These are phyloP conservation scores for Asterophora lycoperdoides DNA, from an alignment of 768 basidiomycete species.

Conservation along the genomic window DNA sequence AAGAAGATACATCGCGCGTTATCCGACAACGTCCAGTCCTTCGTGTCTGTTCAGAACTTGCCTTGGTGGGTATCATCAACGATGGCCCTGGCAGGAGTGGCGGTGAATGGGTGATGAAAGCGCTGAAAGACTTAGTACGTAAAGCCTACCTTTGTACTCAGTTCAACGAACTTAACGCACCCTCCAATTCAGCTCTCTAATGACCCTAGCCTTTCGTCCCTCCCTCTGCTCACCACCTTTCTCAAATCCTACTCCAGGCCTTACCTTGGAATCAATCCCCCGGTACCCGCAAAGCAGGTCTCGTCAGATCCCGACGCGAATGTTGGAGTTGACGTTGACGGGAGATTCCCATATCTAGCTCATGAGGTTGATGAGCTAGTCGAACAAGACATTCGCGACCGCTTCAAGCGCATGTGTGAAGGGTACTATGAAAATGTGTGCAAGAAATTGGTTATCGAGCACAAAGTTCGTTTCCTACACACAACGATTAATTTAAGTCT, in stretches of 20 bases:
- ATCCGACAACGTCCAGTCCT: conserved; percentile 80
- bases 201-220: conserved; percentile 80
- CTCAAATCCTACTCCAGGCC: conserved; percentile 89
- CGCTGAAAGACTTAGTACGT: conserved; percentile 78
- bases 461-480: conserved; percentile 54
- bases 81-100: conserved; percentile 68
- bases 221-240: conserved; percentile 89
- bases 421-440: conserved; percentile 89
- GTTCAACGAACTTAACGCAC: conserved; percentile 6
- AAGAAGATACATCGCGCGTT: conserved; percentile 81
- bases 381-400: conserved; percentile 79
- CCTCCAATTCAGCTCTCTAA: conserved; percentile 63
- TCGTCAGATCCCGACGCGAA: conserved; percentile 44
- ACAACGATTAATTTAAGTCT: not conserved
- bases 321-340: conserved; percentile 22
- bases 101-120: conserved; percentile 88
- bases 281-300: conserved; percentile 53
- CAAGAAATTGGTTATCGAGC: conserved; percentile 89
- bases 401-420: conserved; percentile 90
- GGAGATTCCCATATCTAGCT: conserved; percentile 36
- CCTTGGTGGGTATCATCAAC: conserved; percentile 78
- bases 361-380: conserved; percentile 72
- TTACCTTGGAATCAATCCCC: conserved; percentile 75
- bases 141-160: not conserved
- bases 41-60: conserved; percentile 86